phyloP scores from a whole-genome alignment of 2,329 filamentous ascomycete genomes.

The Colletotrichum chrysophilum region DNA sequence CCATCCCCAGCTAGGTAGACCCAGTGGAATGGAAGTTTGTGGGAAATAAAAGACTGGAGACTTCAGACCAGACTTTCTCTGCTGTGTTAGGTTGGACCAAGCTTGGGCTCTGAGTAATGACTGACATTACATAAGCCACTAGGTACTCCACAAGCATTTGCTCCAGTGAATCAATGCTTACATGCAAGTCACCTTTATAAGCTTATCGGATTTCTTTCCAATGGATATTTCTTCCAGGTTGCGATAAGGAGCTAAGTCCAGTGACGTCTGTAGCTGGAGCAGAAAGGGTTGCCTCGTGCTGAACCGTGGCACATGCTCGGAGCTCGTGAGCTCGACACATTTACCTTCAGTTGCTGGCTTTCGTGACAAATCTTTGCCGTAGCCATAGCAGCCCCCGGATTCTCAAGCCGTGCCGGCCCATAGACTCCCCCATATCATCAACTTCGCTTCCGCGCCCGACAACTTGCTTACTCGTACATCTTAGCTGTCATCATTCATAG shows the following conservation, averaged over 20 bases:
- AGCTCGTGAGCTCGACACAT: conserved; percentile 18
- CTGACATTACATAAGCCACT: not conserved
- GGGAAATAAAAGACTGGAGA: not conserved
- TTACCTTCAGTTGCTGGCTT: not conserved
- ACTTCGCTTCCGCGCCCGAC: not conserved
- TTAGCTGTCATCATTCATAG: not conserved
- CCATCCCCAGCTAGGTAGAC: not conserved
- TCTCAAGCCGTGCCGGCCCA: not conserved
- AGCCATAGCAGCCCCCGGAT: not conserved
- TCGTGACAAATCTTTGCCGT: not conserved
- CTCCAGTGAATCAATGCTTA: not conserved
- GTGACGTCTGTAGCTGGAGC: conserved; percentile 6
- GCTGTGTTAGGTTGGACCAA: not conserved
- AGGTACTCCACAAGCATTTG: not conserved
- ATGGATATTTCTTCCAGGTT: not conserved
- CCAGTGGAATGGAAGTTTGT: not conserved
- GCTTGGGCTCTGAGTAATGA: not conserved
- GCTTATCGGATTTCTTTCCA: not conserved
- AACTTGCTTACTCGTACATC: not conserved
- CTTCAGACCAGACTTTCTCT: not conserved
- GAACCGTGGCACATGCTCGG: conserved; percentile 17
- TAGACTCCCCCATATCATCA: not conserved
- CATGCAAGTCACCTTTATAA: not conserved
- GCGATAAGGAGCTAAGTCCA: not conserved
- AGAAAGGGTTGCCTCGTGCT: not conserved